Evolutionary conservation across 2,329 filamentous ascomycete species (phyloP).

Genomic region (Hymenoscyphus fructigenus): DNA sequence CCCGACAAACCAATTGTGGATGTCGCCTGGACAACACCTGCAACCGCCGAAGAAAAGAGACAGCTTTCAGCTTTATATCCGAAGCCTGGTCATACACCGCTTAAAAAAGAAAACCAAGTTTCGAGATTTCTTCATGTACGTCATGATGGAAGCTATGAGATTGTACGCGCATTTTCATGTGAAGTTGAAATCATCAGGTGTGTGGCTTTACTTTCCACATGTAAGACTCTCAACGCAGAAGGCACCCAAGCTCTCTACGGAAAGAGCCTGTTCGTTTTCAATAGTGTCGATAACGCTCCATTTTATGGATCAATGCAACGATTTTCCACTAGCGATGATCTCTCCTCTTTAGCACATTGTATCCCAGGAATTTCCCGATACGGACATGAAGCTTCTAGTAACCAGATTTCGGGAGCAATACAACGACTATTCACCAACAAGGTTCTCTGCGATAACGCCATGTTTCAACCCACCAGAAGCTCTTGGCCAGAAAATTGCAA

Average conservation of each 20-base stretch:
- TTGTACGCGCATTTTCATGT: not conserved
- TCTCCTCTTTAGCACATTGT: not conserved
- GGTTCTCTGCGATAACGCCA: not conserved
- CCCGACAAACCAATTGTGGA: not conserved
- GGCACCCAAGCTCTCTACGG: not conserved
- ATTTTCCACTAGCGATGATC: not conserved
- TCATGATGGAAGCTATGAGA: not conserved
- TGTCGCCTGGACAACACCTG: not conserved
- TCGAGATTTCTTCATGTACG: not conserved
- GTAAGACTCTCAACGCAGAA: not conserved
- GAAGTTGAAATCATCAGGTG: not conserved
- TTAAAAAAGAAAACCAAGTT: not conserved
- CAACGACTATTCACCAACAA: not conserved
- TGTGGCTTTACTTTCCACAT: not conserved
- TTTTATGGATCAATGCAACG: not conserved
- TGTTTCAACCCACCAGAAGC: not conserved
- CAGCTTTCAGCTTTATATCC: not conserved
- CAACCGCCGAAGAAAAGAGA: not conserved
- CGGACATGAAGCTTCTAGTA: not conserved
- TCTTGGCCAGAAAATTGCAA: no score
- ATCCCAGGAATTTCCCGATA: not conserved
- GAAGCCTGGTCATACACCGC: not conserved
- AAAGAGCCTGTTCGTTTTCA: not conserved
- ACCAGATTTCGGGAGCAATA: not conserved
- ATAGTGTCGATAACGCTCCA: not conserved